phyloP scores from a whole-genome alignment of 768 basidiomycete genomes.

The Xerocomellus intermedius region DNA sequence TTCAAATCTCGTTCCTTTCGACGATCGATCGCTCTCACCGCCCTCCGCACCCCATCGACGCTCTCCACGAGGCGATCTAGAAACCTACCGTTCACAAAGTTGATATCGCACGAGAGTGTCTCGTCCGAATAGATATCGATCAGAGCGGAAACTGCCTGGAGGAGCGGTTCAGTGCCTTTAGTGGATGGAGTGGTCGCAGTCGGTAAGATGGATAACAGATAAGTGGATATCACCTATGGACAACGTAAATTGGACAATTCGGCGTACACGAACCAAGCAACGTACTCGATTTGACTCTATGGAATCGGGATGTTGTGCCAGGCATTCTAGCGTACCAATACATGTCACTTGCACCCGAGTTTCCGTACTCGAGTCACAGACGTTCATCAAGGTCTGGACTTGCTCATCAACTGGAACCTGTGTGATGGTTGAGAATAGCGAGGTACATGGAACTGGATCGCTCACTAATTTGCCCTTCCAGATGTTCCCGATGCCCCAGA shows the following conservation, averaged over 20 bases:
- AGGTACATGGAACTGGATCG: background rate
- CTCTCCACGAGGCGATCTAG: conserved; percentile 54
- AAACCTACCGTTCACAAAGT: conserved; percentile 66
- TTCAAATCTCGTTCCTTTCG: conserved; percentile 64
- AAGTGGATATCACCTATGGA: conserved; percentile 57
- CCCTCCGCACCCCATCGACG: conserved; percentile 60
- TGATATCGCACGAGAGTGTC: conserved; percentile 70
- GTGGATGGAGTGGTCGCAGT: conserved; percentile 37
- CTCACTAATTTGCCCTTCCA: conserved; percentile 69
- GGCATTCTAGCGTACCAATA: conserved; percentile 81
- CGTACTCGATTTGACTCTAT: conserved; percentile 52
- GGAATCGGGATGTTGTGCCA: conserved; percentile 68
- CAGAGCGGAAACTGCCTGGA: conserved; percentile 78
- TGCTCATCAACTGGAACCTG: conserved; percentile 62
- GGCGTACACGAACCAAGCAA: conserved; percentile 22
- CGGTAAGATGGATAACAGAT: conserved; percentile 65
- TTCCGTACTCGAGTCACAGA: conserved; percentile 57
- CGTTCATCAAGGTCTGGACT: conserved; percentile 60
- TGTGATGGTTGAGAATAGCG: conserved; percentile 5
- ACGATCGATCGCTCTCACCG: conserved; percentile 63
- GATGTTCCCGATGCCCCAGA: conserved; percentile 84
- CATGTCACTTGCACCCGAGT: conserved; percentile 65
- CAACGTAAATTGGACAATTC: background rate
- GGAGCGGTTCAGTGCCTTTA: conserved; percentile 61
- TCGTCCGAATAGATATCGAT: conserved; percentile 96